A percentile compares a stretch with the other conserved stretches of the same genome.
Evolutionary conservation across 148 eudicot species (phyloP).

Genomic region (Pouteria glomerata): DNA sequence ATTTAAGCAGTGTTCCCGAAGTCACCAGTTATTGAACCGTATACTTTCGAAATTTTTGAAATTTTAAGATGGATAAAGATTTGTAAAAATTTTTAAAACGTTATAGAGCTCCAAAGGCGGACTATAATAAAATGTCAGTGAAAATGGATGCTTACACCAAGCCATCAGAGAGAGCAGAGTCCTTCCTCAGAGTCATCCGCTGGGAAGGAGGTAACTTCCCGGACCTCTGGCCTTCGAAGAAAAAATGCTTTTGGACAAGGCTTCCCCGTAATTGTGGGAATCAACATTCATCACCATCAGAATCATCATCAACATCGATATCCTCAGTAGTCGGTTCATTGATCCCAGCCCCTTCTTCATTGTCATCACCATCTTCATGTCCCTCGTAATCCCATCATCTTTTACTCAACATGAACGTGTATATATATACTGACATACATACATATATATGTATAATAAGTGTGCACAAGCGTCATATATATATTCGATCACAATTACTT

Average conservation of each 20-base stretch:
- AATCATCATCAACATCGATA: neutral
- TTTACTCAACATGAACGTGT: neutral
- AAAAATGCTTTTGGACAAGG: constrained; percentile 21
- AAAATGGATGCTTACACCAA: too few relatives aligned
- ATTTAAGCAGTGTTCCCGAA: too few relatives aligned
- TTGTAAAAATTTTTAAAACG: neutral
- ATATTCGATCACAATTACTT: neutral
- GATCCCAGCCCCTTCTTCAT: neutral
- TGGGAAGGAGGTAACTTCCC: constrained; percentile 49
- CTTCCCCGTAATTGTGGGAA: constrained; percentile 20
- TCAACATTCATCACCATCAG: neutral
- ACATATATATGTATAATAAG: neutral
- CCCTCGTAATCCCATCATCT: too few relatives aligned
- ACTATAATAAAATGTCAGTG: constrained; percentile 29
- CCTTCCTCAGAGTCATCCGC: constrained; percentile 46
- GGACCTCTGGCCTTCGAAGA: constrained; percentile 63
- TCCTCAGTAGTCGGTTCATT: neutral
- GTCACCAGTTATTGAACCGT: too few relatives aligned
- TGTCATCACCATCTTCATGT: neutral
- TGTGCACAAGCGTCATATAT: neutral
- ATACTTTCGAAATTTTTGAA: too few relatives aligned
- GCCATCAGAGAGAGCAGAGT: constrained; percentile 53
- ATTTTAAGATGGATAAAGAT: too few relatives aligned
- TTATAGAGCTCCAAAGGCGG: neutral
- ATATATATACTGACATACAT: too few relatives aligned